Conservation (phyloP, 78 protist species). For the Salpingoeca rosetta region DNA sequence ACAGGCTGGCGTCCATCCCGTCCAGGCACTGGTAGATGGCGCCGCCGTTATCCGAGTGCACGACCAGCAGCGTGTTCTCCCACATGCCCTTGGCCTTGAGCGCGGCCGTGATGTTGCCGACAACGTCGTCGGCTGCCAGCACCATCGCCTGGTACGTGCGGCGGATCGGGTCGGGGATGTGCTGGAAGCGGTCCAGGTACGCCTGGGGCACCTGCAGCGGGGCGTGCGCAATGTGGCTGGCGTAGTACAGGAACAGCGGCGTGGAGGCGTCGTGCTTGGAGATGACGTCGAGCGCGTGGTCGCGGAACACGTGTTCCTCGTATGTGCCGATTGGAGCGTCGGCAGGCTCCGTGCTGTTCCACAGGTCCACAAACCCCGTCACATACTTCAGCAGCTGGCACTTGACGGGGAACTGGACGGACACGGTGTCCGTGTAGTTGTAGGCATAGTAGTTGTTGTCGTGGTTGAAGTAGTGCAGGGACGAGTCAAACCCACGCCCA, state of each 20-base stretch:
- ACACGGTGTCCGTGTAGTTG: too few species aligned
- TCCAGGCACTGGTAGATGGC: too few species aligned
- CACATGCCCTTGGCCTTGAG: constrained; percentile 19
- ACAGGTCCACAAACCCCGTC: too few species aligned
- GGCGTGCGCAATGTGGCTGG: background rate
- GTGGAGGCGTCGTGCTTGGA: background rate
- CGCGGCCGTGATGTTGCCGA: background rate
- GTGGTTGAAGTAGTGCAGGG: constrained; percentile 19
- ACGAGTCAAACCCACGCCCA: constrained; percentile 40
- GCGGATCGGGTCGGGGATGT: background rate
- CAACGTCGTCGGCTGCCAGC: constrained; percentile 3
- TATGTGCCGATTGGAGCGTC: constrained; percentile 13
- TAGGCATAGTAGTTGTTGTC: too few species aligned
- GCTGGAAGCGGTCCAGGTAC: background rate
- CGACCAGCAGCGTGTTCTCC: constrained; percentile 33
- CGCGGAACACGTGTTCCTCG: constrained; percentile 24
- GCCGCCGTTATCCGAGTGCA: too few species aligned
- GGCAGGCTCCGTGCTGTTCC: too few species aligned
- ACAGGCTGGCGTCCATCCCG: too few species aligned
- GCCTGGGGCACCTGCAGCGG: constrained; percentile 22
- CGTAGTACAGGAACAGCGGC: constrained; percentile 28
- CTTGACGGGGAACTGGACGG: too few species aligned
- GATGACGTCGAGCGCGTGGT: background rate
- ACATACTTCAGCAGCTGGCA: too few species aligned
- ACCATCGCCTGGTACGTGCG: constrained; percentile 12